Base-by-base conservation (phyloP, 2,329 filamentous ascomycete genomes). In the Sordariomycetes sp. region DNA sequence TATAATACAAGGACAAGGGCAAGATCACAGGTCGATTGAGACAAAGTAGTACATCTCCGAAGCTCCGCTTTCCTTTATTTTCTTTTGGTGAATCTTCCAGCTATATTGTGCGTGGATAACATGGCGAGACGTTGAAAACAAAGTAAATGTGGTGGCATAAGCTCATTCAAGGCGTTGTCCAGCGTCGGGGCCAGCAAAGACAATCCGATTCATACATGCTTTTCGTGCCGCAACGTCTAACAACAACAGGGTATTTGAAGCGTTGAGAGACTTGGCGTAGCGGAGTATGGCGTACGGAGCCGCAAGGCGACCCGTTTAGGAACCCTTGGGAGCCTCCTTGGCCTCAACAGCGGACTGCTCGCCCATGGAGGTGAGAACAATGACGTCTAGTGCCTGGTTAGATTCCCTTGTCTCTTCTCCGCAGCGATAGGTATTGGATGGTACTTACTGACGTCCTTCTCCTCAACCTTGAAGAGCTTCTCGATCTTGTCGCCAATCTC, bases 321-420 rank as follows among this genome's bases (percentile, higher is more conserved):
- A 41, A 38, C 25, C 23, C 41, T 49, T 50, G 63, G 84, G 79
- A 63, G 85, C 86, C 70, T 95, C 88, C 80, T 96, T 96, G 68
- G 80, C 83, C 60, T 95, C 88, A 61, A 95, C 82, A 57, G 81
- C 83, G 53, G 75, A 68, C 75, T 96, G 85, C 71, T 98, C 90
- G 59, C 85, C 85, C 92, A 98, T 98, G 61, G 92, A 79, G 54
- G 86, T 85, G 59, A 94, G 83, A 61, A 98, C 79, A 53, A 90
- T 82, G 54, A 96, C 82, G 67, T 87, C 87, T 94, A 44, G 6
- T 21, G 36, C 15, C n/a, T 21, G n/a, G 35, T 8, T 19, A 20
- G 31, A n/a, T 57, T 44, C 57, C 46, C 33, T 19, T 8, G 4
- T 8, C n/a, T 32, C n/a, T n/a, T n/a, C 30, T 8, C 9, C 8